These are phyloP conservation scores for Ophiorrhiza pumila DNA, from an alignment of 257 asterid species.

Conservation along the genomic window DNA sequence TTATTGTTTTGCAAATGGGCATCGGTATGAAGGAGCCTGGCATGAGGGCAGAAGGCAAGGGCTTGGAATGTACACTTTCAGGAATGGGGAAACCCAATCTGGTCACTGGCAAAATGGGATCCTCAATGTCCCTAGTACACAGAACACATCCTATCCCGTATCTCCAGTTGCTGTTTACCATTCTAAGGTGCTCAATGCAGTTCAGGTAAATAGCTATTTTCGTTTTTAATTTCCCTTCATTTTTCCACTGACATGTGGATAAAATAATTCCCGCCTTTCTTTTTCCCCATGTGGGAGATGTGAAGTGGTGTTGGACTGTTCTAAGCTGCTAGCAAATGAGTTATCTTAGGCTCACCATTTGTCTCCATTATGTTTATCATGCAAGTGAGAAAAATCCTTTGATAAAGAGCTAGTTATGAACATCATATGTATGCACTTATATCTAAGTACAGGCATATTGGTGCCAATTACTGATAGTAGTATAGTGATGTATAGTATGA, in stretches of 20 bases:
- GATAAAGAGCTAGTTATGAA: background rate
- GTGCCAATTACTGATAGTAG: no score
- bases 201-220: slow-evolving; percentile 51
- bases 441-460: no score
- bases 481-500: no score
- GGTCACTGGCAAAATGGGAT: slow-evolving; percentile 93
- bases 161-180: slow-evolving; percentile 85
- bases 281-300: background rate
- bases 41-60: slow-evolving; percentile 91
- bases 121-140: slow-evolving; percentile 85
- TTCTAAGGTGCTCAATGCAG: slow-evolving; percentile 76
- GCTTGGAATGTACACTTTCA: slow-evolving; percentile 79
- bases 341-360: background rate
- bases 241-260: background rate
- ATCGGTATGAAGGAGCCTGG: slow-evolving; percentile 90
- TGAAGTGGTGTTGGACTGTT: background rate
- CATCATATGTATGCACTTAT: no score
- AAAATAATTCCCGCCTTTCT: background rate
- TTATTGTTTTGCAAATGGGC: slow-evolving; percentile 74
- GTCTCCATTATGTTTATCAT: background rate
- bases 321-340: background rate
- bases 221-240: background rate
- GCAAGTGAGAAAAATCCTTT: background rate
- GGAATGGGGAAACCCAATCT: slow-evolving; percentile 77
- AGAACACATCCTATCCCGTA: slow-evolving; percentile 52